Evolutionary conservation across 2,329 filamentous ascomycete species (phyloP).

Genomic region (Penicillium sp.): DNA sequence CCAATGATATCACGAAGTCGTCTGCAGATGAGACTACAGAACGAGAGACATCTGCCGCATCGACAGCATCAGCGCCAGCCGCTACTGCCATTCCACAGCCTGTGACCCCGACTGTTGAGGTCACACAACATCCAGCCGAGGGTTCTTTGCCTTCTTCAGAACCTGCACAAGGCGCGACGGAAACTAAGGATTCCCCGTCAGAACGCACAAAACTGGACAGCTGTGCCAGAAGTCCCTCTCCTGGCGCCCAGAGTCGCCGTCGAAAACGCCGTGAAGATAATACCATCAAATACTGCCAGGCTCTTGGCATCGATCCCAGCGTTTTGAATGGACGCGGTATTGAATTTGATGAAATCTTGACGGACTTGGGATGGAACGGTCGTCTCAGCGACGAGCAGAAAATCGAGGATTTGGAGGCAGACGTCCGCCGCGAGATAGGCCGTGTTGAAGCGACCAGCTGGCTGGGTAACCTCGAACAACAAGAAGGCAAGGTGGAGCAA

Average conservation of each 20-base stretch:
- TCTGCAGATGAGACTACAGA: slow-evolving; percentile 32
- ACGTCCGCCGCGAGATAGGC: slow-evolving; percentile 84
- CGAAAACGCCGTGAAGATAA: slow-evolving; percentile 69
- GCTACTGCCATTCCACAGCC: slow-evolving; percentile 19
- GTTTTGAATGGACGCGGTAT: slow-evolving; percentile 75
- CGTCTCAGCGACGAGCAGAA: slow-evolving; percentile 72
- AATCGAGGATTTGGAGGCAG: slow-evolving; percentile 77
- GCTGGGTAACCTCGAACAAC: slow-evolving; percentile 78
- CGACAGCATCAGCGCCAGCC: slow-evolving; percentile 21
- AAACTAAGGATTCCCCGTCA: slow-evolving; percentile 26
- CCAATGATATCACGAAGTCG: slow-evolving; percentile 41
- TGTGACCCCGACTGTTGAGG: slow-evolving; percentile 39
- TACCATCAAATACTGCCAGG: slow-evolving; percentile 74
- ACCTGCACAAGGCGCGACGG: slow-evolving; percentile 23
- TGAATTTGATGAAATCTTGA: slow-evolving; percentile 79
- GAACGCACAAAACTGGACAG: slow-evolving; percentile 27
- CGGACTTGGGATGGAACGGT: slow-evolving; percentile 87
- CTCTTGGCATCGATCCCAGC: slow-evolving; percentile 73
- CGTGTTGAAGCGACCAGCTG: slow-evolving; percentile 91
- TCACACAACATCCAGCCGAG: slow-evolving; percentile 38
- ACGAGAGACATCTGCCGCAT: slow-evolving; percentile 30
- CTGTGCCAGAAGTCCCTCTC: slow-evolving; percentile 36
- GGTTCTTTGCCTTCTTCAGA: slow-evolving; percentile 27
- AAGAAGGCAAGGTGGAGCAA: slow-evolving; percentile 85
- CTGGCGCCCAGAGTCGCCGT: slow-evolving; percentile 52